Conservation (phyloP, 495 filamentous ascomycete genomes). For the Aspergillus avenaceus region DNA sequence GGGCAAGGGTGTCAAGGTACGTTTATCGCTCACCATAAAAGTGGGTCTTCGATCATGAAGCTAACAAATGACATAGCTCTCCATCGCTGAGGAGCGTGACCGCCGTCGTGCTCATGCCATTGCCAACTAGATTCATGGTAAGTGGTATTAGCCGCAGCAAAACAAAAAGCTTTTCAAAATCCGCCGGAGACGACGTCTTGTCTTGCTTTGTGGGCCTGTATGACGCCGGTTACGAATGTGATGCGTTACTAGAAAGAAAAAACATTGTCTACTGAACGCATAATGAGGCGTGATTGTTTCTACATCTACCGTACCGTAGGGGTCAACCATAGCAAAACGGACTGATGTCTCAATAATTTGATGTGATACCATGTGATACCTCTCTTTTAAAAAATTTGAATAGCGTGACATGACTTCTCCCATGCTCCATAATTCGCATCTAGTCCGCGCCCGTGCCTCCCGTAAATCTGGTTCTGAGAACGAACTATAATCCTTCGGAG, state of each 20-base stretch:
- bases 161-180: conserved; percentile 30
- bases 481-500: too few relatives aligned
- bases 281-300: conserved; percentile 3
- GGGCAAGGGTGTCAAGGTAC: conserved; percentile 98
- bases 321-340: conserved; percentile 23
- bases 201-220: conserved; percentile 40
- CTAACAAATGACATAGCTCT: conserved; percentile 52
- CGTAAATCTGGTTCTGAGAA: too few relatives aligned
- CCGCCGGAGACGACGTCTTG: conserved; percentile 38
- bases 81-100: conserved; percentile 97
- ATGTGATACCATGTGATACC: conserved; percentile 7
- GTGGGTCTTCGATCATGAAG: not conserved
- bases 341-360: conserved; percentile 1
- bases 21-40: conserved; percentile 11
- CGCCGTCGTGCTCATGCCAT: conserved; percentile 78
- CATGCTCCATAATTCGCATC: not conserved
- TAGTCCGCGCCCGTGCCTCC: too few relatives aligned
- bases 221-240: conserved; percentile 28
- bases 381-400: not conserved
- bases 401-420: not conserved
- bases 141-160: conserved; percentile 21
- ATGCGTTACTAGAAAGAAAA: conserved; percentile 15
- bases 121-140: conserved; percentile 54
- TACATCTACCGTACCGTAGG: conserved; percentile 26
- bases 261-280: conserved; percentile 16